Evolutionary conservation across 805 yeast species (phyloP).

Genomic region (Candida wancherniae): DNA sequence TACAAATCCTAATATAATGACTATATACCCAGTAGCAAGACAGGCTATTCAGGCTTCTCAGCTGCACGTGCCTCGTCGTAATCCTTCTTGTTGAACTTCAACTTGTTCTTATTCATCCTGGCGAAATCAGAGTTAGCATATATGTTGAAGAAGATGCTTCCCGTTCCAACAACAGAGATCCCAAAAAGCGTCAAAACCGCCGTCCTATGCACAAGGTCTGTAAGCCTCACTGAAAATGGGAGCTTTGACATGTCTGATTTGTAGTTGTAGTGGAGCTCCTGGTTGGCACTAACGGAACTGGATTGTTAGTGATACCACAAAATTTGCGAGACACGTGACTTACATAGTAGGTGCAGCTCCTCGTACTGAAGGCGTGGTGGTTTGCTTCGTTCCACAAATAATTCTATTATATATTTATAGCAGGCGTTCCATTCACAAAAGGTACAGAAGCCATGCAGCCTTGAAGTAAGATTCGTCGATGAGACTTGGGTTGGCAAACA

Average conservation of each 20-base stretch:
- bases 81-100: conserved; percentile 31
- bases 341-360: too few species aligned
- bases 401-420: too few species aligned
- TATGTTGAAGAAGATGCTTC: conserved; percentile 36
- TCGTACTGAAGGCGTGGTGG: too few species aligned
- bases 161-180: conserved; percentile 37
- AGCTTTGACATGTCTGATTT: conserved; percentile 28
- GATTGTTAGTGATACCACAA: too few species aligned
- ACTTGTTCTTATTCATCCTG: conserved; percentile 36
- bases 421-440: conserved; percentile 25
- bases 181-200: conserved; percentile 36
- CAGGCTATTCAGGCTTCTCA: conserved; percentile 5
- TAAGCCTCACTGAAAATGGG: conserved; percentile 40
- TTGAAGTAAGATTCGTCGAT: conserved; percentile 31
- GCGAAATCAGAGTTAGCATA: conserved; percentile 43
- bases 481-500: conserved; percentile 38
- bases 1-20: too few species aligned
- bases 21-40: not conserved
- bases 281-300: too few species aligned
- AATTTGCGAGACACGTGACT: too few species aligned
- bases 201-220: conserved; percentile 40
- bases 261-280: too few species aligned
- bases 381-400: too few species aligned
- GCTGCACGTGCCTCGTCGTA: conserved; percentile 26
- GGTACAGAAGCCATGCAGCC: conserved; percentile 35